Evolutionary conservation across 2,329 filamentous ascomycete genomes (phyloP), one percentile per base, ranked within the genome.

Genomic region (Cordyceps tenuipes): DNA sequence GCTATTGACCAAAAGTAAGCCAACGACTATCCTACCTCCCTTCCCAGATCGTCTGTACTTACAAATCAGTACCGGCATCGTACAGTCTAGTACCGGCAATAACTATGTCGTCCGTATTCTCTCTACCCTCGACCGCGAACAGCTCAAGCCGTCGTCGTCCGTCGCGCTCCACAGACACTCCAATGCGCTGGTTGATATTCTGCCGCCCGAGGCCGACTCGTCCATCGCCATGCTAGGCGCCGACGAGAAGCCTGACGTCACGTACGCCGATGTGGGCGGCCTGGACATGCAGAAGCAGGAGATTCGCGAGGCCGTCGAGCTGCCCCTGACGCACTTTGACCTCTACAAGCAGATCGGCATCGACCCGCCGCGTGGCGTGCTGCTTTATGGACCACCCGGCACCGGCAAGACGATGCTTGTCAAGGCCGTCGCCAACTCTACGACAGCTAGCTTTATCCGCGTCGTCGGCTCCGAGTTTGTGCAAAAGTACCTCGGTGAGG

Each of bases 241-340:
- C 61, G 90, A 96, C 70, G 94, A 99, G 83, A 99, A 97, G 82
- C 94, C 94, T 39, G 94, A 99, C 74, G 90, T 99, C 62, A 96
- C 92, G 48, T 99, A 99, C 70, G 93, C 92, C 63, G 94, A 99
- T 74, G 94, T 99, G 63, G 94, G 94, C 79, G 94, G 94, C 53
- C 78, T 97, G 66, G 94, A 99, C 70, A 99, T 99, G 94, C 94
- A 99, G 78, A 99, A 99, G 81, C 94, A 99, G 78, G 94, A 99
- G 76, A 99, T 99, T 65, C 85, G 94, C 66, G 94, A 99, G 77
- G 94, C 94, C 12, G 94, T 99, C 58, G 94, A 99, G 80, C 81
- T 99, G 65, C 94, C 94, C 39, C 81, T 99, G 68, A 97, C 93
- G 63, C 94, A 97, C 75, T 97, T 97, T 74, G 93, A 97, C 75